Conservation (phyloP, 108 stramenopile species). For the Pseudonitzschia multiseries region DNA sequence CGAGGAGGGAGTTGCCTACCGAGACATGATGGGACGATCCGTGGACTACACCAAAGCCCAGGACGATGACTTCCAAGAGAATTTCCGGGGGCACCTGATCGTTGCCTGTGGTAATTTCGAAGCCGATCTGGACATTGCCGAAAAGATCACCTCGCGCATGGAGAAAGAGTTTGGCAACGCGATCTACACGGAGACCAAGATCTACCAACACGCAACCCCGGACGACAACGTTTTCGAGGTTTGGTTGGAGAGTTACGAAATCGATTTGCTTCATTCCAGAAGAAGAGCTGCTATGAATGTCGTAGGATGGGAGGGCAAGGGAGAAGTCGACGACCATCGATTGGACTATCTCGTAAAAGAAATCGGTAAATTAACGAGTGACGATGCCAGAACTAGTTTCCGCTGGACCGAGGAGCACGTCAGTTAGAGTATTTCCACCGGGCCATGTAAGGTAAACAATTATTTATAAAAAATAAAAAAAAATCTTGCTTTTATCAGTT, state of each 20-base stretch:
- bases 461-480: not conserved
- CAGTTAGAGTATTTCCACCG: not conserved
- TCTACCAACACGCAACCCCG: constrained; percentile 61
- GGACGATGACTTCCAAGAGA: constrained; percentile 64
- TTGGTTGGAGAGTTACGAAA: constrained; percentile 86
- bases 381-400: constrained; percentile 75
- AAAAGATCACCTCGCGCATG: constrained; percentile 73
- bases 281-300: constrained; percentile 50
- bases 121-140: constrained; percentile 70
- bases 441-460: not conserved
- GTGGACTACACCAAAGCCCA: constrained; percentile 30
- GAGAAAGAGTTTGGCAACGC: constrained; percentile 73
- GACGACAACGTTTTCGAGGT: constrained; percentile 85
- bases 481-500: not conserved
- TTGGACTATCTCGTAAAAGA: constrained; percentile 69
- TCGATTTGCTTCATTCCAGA: constrained; percentile 79
- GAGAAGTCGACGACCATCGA: constrained; percentile 66
- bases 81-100: constrained; percentile 82
- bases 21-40: constrained; percentile 39
- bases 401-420: constrained; percentile 27
- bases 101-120: constrained; percentile 68
- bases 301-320: constrained; percentile 68
- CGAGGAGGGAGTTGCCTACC: constrained; percentile 38
- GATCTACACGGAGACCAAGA: constrained; percentile 81
- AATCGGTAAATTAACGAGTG: constrained; percentile 68